Evolutionary conservation across 116 monocot genomes (phyloP), one percentile per base, ranked within the genome.

Genomic region (Phalaenopsis hybrid): DNA sequence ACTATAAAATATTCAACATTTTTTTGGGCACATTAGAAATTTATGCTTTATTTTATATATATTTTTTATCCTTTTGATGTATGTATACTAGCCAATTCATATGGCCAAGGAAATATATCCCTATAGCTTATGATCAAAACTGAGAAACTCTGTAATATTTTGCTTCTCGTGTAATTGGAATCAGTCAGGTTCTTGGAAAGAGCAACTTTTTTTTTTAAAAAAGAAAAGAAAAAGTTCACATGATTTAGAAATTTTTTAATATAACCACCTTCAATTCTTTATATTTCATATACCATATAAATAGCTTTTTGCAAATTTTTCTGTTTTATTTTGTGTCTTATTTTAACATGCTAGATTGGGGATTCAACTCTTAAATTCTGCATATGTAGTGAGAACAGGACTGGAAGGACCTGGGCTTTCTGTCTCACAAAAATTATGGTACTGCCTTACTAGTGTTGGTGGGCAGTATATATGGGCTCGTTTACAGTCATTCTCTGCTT

Each of bases 351-450:
- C 51, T 25, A 17, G 15, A 25, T 77, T 51, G 23, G 28, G 3
- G 49, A 7, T 77, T 52, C 28, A 44, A 75, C 51, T 51, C n/a
- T 31, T 50, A 18, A 16, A 13, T 77, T 12, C 25, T 25, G 4
- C 21, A 25, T 44, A 37, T 90, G 79, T 89, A 95, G 95, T 95
- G 57, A 95, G 98, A 91, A 99, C 95, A 46, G 98, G 98, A 34
- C 83, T 99, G 68, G 98, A 99, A 91, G 98, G 98, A 65, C 95
- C 88, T 49, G 95, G 98, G 44, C 93, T 99, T 86, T 93, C 98
- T 57, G 78, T 84, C 78, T 92, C 90, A 76, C 98, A 99, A 84
- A 99, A 99, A 81, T 69, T 95, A 16, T 88, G 92, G 92, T 99
- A 95, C 79, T 99, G 93, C 83, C 79, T 99, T 73, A 81, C 86